Evolutionary conservation across 805 yeast genomes (phyloP).

Genomic region (Kodamaea kakaduensis): DNA sequence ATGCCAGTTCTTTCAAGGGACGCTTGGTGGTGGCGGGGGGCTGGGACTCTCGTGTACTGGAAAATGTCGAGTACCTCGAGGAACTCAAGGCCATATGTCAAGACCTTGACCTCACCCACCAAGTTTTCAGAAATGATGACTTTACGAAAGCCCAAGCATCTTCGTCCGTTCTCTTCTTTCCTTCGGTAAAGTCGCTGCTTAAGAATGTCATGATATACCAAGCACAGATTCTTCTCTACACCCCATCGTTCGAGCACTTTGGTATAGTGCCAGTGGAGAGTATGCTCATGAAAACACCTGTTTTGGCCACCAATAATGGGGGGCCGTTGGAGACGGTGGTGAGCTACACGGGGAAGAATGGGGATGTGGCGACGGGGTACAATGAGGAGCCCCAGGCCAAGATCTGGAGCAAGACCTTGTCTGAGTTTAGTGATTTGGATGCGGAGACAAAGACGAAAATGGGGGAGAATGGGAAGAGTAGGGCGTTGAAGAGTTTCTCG

Average conservation of each 20-base stretch:
- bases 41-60: conserved; percentile 69
- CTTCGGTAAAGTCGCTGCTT: conserved; percentile 66
- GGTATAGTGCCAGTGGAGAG: conserved; percentile 98
- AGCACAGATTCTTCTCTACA: conserved; percentile 67
- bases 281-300: conserved; percentile 80
- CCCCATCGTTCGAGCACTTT: conserved; percentile 91
- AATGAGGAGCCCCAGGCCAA: conserved; percentile 44
- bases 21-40: conserved; percentile 83
- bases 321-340: conserved; percentile 86
- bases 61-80: conserved; percentile 67
- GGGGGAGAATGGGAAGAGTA: conserved; percentile 33
- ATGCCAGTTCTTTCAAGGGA: conserved; percentile 36
- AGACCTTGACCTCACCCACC: conserved; percentile 32
- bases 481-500: conserved; percentile 41
- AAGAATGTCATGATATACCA: conserved; percentile 59
- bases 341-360: conserved; percentile 24
- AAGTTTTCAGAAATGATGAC: conserved; percentile 1
- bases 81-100: conserved; percentile 54
- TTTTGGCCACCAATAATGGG: conserved; percentile 81
- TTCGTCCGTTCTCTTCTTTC: conserved; percentile 64
- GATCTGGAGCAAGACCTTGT: conserved; percentile 54
- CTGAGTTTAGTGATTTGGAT: conserved; percentile 28
- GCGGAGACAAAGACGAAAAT: conserved; percentile 16
- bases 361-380: conserved; percentile 57
- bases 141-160: conserved; percentile 1